phyloP scores from a whole-genome alignment of 2,329 filamentous ascomycete genomes.

The Alternaria metachromatica region DNA sequence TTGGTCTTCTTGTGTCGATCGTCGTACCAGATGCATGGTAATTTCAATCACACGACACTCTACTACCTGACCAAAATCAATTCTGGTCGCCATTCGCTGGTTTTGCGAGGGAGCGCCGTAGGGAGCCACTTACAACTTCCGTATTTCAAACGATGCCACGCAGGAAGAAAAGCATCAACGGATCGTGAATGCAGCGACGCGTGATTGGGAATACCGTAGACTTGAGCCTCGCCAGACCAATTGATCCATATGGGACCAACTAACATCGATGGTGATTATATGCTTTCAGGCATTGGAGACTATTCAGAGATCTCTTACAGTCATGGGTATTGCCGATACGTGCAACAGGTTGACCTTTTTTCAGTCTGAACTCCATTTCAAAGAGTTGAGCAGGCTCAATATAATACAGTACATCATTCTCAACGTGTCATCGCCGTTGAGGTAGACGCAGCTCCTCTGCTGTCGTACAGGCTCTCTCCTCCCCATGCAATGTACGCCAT shows the following conservation, averaged over 20 bases:
- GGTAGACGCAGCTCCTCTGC: background rate
- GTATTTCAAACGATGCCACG: background rate
- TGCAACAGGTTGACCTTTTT: background rate
- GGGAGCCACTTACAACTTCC: background rate
- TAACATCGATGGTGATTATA: background rate
- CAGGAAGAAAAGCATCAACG: background rate
- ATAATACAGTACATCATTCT: slow-evolving; percentile 10
- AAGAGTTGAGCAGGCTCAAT: slow-evolving; percentile 3
- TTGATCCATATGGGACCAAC: background rate
- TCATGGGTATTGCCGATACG: background rate
- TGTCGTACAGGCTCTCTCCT: background rate
- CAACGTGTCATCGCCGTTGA: background rate
- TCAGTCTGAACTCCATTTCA: background rate
- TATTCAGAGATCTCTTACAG: background rate
- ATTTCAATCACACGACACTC: background rate
- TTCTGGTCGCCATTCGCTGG: background rate
- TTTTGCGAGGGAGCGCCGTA: background rate
- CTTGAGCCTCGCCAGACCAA: background rate
- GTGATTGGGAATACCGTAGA: background rate
- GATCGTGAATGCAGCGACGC: background rate
- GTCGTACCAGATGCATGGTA: background rate
- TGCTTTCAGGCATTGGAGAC: background rate
- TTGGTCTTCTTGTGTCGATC: background rate
- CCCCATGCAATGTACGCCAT: background rate
- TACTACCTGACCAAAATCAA: background rate